Conservation (phyloP, 2,329 filamentous ascomycete species). For the Colletotrichum eleusines region DNA sequence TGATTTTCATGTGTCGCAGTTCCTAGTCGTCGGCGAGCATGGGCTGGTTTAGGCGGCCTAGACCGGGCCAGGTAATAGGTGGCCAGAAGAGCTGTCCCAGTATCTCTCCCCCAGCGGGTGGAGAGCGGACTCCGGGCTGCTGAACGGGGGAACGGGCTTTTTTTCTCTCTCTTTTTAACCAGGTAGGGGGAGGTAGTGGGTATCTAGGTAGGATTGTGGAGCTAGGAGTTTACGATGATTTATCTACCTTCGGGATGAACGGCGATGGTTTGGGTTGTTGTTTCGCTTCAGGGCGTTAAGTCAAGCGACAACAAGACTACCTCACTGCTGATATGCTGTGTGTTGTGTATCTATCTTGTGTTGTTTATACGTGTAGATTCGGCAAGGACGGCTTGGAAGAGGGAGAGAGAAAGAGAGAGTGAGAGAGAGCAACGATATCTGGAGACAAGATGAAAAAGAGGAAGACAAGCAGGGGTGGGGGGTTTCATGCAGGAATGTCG, state of each 20-base stretch:
- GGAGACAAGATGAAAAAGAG: background rate
- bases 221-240: slow-evolving; percentile 34
- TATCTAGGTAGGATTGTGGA: slow-evolving; percentile 22
- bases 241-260: slow-evolving; percentile 42
- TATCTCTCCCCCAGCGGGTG: background rate
- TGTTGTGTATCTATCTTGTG: background rate
- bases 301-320: background rate
- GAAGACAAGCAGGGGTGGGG: background rate
- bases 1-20: slow-evolving; percentile 40
- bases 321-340: background rate
- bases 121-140: background rate
- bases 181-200: too few relatives aligned
- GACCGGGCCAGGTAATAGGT: slow-evolving; percentile 4
- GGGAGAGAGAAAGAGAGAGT: too few relatives aligned
- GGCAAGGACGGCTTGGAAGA: background rate
- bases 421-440: background rate
- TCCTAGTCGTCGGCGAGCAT: slow-evolving; percentile 22
- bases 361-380: background rate
- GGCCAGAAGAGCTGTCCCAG: slow-evolving; percentile 1
- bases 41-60: slow-evolving; percentile 20
- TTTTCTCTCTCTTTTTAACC: background rate
- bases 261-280: slow-evolving; percentile 28
- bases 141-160: background rate
- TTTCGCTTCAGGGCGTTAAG: slow-evolving; percentile 35
- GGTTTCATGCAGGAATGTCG: background rate